Conservation (phyloP, 2,329 filamentous ascomycete genomes). For the Fusarium bactridioides region DNA sequence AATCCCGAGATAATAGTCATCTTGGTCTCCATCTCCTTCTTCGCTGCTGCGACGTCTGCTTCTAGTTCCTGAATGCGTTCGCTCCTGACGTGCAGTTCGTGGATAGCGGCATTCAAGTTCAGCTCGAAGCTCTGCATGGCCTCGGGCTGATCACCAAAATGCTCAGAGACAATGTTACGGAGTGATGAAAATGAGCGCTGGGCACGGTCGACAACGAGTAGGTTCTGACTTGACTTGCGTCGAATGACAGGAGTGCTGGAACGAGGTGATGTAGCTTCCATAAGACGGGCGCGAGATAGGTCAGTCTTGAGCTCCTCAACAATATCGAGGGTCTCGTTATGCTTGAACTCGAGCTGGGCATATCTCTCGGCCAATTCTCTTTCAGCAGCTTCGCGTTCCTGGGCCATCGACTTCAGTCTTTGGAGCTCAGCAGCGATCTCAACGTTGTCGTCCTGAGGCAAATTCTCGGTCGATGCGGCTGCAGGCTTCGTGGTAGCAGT, state of each 20-base stretch:
- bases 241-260: slow-evolving; percentile 81
- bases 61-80: slow-evolving; percentile 92
- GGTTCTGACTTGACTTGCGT: slow-evolving; percentile 89
- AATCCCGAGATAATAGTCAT: slow-evolving; percentile 94
- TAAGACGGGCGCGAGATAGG: slow-evolving; percentile 76
- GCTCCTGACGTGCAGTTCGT: slow-evolving; percentile 85
- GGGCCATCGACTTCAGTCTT: slow-evolving; percentile 72
- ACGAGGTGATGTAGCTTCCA: slow-evolving; percentile 67
- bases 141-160: slow-evolving; percentile 83
- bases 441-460: slow-evolving; percentile 50
- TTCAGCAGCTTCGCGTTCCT: slow-evolving; percentile 80
- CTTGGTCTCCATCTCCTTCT: slow-evolving; percentile 97
- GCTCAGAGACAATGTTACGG: slow-evolving; percentile 85
- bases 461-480: slow-evolving; percentile 48
- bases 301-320: slow-evolving; percentile 93
- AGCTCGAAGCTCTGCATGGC: slow-evolving; percentile 91
- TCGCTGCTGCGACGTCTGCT: slow-evolving; percentile 79
- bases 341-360: slow-evolving; percentile 80
- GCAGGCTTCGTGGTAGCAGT: slow-evolving; percentile 56
- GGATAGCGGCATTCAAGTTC: slow-evolving; percentile 90
- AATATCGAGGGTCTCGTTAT: slow-evolving; percentile 82
- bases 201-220: slow-evolving; percentile 87
- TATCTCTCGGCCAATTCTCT: slow-evolving; percentile 79
- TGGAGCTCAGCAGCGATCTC: slow-evolving; percentile 72
- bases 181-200: slow-evolving; percentile 91